A percentile compares a stretch with the other conserved stretches of the same genome.
These are phyloP conservation scores for Phialocephala sp. DNA, from an alignment of 2,329 filamentous ascomycete genomes.

Conservation along the genomic window DNA sequence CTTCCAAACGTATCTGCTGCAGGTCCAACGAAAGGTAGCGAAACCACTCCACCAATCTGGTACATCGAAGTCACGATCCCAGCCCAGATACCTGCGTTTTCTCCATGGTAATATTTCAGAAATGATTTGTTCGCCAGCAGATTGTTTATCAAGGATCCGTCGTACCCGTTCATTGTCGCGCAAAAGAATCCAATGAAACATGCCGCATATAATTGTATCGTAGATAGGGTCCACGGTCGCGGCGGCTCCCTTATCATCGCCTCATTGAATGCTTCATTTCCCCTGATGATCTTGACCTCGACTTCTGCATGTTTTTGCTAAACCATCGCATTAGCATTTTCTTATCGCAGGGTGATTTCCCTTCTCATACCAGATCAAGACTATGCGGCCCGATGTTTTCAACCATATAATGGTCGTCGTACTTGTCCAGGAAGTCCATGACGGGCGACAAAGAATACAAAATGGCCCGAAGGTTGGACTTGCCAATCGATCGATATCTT, in stretches of 20 bases:
- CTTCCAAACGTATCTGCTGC: constrained; percentile 54
- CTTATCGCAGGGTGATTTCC: constrained; percentile 7
- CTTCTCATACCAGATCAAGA: constrained; percentile 26
- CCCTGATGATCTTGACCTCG: constrained; percentile 51
- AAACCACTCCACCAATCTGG: constrained; percentile 55
- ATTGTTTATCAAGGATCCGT: constrained; percentile 57
- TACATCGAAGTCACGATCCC: constrained; percentile 59
- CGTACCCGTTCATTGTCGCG: constrained; percentile 59
- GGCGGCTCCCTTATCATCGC: constrained; percentile 60
- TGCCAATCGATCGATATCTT: constrained; percentile 19
- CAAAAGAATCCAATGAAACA: constrained; percentile 56
- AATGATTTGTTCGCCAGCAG: constrained; percentile 51
- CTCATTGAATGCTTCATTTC: constrained; percentile 60
- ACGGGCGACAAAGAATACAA: constrained; percentile 15
- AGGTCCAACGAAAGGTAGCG: constrained; percentile 54
- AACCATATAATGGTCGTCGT: constrained; percentile 25
- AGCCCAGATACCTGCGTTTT: constrained; percentile 53
- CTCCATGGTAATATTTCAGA: constrained; percentile 47
- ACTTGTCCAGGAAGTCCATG: constrained; percentile 23
- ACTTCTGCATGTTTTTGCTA: constrained; percentile 41
- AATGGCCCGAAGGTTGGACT: constrained; percentile 13
- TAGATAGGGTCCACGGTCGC: constrained; percentile 47
- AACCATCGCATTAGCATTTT: constrained; percentile 3
- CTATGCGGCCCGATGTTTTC: constrained; percentile 19
- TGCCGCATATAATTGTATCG: constrained; percentile 51